Conservation (phyloP, 345 rosid genomes). For the Bruguiera parviflora region DNA sequence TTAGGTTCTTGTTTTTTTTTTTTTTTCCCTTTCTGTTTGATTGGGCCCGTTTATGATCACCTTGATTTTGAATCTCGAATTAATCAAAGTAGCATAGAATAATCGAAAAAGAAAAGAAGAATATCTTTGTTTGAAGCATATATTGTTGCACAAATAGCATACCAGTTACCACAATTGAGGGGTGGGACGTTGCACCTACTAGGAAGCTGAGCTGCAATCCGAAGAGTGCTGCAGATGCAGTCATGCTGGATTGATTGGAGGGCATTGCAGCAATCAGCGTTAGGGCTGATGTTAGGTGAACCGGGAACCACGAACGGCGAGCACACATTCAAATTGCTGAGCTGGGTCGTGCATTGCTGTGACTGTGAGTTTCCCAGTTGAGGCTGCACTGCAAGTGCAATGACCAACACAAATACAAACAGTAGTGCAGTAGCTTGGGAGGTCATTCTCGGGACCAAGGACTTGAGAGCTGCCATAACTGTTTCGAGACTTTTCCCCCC, state of each 20-base stretch:
- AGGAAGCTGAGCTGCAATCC: conserved; percentile 71
- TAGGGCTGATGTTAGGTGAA: conserved; percentile 37
- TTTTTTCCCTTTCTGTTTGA: too few species aligned
- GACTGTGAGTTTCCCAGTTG: conserved; percentile 40
- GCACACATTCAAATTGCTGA: conserved; percentile 57
- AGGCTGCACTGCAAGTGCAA: conserved; percentile 27
- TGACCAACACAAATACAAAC: conserved; percentile 28
- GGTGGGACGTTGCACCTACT: conserved; percentile 62
- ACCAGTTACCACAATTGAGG: conserved; percentile 35
- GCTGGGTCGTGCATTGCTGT: conserved; percentile 54
- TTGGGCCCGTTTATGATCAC: too few species aligned
- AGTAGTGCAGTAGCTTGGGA: conserved; percentile 12
- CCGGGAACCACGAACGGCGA: conserved; percentile 74
- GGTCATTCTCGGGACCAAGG: background rate
- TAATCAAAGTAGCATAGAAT: too few species aligned
- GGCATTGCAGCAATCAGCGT: conserved; percentile 56
- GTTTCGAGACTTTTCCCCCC: too few species aligned
- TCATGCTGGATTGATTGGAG: conserved; percentile 55
- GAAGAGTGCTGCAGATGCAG: conserved; percentile 81
- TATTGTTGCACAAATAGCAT: background rate
- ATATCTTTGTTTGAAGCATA: background rate
- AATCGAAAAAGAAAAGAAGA: background rate
- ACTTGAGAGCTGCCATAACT: conserved; percentile 21
- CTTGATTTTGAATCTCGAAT: too few species aligned
- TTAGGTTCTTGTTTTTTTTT: too few species aligned